Conservation (phyloP, 2,329 filamentous ascomycete species). For the Aspergillus floridensis region DNA sequence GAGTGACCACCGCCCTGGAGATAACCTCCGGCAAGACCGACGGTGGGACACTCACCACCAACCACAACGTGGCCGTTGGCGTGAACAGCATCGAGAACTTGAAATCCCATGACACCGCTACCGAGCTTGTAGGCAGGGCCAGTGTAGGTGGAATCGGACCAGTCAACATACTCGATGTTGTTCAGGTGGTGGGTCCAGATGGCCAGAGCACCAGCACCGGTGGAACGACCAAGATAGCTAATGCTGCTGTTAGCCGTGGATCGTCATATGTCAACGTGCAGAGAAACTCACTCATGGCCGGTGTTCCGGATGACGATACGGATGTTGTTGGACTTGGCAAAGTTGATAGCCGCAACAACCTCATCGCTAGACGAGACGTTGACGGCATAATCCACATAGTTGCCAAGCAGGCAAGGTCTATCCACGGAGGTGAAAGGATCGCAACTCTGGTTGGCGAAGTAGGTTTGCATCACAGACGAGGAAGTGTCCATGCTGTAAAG, state of each 20-base stretch:
- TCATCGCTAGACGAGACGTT: slow-evolving; percentile 32
- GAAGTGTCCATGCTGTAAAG: slow-evolving; percentile 23
- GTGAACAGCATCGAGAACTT: slow-evolving; percentile 50
- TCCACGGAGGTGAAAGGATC: slow-evolving; percentile 29
- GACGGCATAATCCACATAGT: slow-evolving; percentile 35
- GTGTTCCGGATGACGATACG: slow-evolving; percentile 49
- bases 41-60: slow-evolving; percentile 54
- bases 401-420: slow-evolving; percentile 28
- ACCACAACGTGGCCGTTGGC: slow-evolving; percentile 51
- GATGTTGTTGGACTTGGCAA: slow-evolving; percentile 51
- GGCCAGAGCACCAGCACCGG: slow-evolving; percentile 53
- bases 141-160: slow-evolving; percentile 43
- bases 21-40: slow-evolving; percentile 61
- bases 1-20: slow-evolving; percentile 61
- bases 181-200: slow-evolving; percentile 37
- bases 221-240: slow-evolving; percentile 54
- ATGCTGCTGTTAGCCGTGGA: neutral
- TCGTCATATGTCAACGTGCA: neutral
- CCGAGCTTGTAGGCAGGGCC: slow-evolving; percentile 55
- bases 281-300: slow-evolving; percentile 37
- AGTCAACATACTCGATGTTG: slow-evolving; percentile 32
- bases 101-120: slow-evolving; percentile 53
- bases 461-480: slow-evolving; percentile 34
- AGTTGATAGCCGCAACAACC: slow-evolving; percentile 34
- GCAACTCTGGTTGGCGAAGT: slow-evolving; percentile 33